phyloP scores from a whole-genome alignment of 2,329 filamentous ascomycete species.

The Fusarium fracticaudum region DNA sequence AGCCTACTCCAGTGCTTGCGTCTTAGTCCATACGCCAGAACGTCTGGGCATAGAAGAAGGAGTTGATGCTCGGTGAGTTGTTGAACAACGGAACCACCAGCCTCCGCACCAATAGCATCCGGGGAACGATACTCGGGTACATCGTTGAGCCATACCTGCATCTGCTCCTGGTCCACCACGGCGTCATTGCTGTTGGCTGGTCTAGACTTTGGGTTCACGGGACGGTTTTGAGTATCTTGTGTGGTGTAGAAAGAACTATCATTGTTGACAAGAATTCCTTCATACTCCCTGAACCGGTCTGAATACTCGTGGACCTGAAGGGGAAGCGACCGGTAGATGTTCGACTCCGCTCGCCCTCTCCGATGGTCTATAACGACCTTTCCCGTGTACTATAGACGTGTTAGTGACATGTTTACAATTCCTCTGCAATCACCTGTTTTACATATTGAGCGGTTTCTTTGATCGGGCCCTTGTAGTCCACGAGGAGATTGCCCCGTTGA shows the following conservation, averaged over 20 bases:
- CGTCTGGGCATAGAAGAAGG: background rate
- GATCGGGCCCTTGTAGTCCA: background rate
- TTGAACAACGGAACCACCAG: background rate
- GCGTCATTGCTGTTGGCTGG: background rate
- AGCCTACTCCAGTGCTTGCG: background rate
- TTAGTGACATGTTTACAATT: background rate
- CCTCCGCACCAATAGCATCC: too few species aligned
- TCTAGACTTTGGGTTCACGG: background rate
- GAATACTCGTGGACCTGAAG: background rate
- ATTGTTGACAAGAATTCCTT: background rate
- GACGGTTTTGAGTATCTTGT: background rate
- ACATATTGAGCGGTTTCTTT: background rate
- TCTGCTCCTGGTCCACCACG: background rate
- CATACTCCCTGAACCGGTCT: background rate
- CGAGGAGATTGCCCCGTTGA: background rate
- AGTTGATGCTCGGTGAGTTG: background rate
- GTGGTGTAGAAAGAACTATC: background rate
- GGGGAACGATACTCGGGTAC: background rate
- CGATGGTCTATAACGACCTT: background rate
- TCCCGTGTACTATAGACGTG: background rate
- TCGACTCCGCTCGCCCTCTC: background rate
- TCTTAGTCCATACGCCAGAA: background rate
- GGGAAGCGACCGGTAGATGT: background rate
- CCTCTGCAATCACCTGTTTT: too few species aligned
- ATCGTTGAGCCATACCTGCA: background rate